Conservation (phyloP, 192 early-diverging fungal genomes). For the Podila epigama region DNA sequence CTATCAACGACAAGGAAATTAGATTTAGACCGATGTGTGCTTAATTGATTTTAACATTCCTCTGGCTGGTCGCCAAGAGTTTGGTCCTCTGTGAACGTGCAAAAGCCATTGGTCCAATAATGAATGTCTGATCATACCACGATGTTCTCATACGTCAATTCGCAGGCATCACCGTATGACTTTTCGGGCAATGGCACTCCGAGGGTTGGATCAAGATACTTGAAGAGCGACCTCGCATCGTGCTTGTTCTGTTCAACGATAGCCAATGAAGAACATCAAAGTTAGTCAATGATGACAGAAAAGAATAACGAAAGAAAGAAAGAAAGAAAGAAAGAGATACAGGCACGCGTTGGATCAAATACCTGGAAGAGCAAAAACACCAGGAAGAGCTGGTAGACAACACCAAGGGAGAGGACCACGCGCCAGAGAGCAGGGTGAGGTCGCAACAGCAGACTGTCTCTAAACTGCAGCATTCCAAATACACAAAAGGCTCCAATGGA, state of each 20-base stretch:
- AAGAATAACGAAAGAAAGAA: neutral
- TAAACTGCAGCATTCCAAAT: constrained; percentile 88
- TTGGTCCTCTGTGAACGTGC: neutral
- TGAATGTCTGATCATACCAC: constrained; percentile 54
- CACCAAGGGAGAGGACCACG: constrained; percentile 81
- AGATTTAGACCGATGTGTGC: neutral
- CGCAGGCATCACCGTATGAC: constrained; percentile 91
- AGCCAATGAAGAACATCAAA: neutral
- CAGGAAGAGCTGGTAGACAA: constrained; percentile 89
- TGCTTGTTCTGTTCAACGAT: constrained; percentile 73
- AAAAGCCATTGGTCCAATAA: neutral
- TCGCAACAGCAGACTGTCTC: constrained; percentile 93
- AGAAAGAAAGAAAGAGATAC: neutral
- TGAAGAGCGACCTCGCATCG: constrained; percentile 81
- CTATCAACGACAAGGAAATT: constrained; percentile 32
- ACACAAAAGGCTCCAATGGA: constrained; percentile 70
- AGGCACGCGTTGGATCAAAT: constrained; percentile 12
- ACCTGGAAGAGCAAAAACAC: constrained; percentile 93
- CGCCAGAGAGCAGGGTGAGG: constrained; percentile 96
- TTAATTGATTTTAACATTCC: neutral
- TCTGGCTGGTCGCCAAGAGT: neutral
- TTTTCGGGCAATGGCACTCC: constrained; percentile 89
- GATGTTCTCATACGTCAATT: constrained; percentile 76
- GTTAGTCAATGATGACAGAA: neutral
- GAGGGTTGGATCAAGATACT: constrained; percentile 79